Base-by-base conservation (phyloP, 2,329 filamentous ascomycete species). In the Xylaria sp. region DNA sequence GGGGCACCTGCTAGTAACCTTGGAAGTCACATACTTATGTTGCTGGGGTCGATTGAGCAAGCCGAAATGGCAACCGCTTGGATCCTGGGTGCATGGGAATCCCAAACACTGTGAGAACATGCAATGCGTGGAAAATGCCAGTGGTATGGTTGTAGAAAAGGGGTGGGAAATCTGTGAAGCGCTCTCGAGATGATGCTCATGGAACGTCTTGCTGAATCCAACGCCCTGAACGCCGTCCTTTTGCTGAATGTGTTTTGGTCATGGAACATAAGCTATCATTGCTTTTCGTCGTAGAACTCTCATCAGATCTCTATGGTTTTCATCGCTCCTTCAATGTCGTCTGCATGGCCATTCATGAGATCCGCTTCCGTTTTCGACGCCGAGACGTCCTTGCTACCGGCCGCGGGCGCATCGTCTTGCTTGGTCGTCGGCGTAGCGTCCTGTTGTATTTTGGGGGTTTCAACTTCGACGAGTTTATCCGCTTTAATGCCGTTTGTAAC, bases 281-380 rank as follows among this genome's bases (percentile, higher is more conserved):
- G 68, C 72, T 69, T 66, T 62, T 60, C 60, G 66, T 77, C 72
- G 72, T 74, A 57, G 59, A 72, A 70, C 63, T 64, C 68, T 72
- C 70, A 61, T 80, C 80, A 89, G 73, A 89, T 89, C 78, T 88
- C 86, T 78, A 89, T 89, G 68, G 85, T 87, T 81, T 87, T 89
- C 86, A 89, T 87, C 36, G 81, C 80, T 67, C 84, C 85, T 63
- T 87, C 86, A 12, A 79, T 72, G 45, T 81, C 78, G 63, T 80
- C 80, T 8, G 79, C 75, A 65, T 85, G 86, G 66, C 82, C 83
- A 68, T 83, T 84, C 41, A 75, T 58, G 39, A 65, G 30, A 36
- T 67, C 46, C 28, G 23, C 39, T 43, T 73, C 70, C 4, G 65
- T 69, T 69, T 82, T 83, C 41, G 73, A 69, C 9, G 75, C 64